A percentile compares a stretch with the other conserved stretches of the same genome.
Evolutionary conservation across 306 rosid species (phyloP).

Genomic region (Cicer bijugum): DNA sequence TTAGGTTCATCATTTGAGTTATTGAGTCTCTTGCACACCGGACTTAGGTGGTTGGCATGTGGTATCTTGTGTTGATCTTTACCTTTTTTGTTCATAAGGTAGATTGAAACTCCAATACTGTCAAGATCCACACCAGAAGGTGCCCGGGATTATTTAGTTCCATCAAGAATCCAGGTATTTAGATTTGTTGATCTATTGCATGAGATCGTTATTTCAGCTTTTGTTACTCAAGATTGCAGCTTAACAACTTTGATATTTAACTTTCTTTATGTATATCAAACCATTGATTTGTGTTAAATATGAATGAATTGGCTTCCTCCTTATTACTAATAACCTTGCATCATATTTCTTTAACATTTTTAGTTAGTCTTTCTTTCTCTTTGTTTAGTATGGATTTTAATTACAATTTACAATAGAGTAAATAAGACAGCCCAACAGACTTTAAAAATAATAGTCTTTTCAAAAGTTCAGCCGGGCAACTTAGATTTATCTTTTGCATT

Average conservation of each 20-base stretch:
- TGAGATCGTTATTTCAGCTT: constrained; percentile 23
- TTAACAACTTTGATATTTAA: constrained; percentile 10
- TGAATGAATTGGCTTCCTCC: constrained; percentile 25
- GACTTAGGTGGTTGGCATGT: constrained; percentile 33
- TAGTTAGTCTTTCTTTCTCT: neutral
- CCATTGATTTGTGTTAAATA: neutral
- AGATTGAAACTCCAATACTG: constrained; percentile 99
- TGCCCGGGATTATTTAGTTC: constrained; percentile 97
- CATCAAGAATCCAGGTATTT: constrained; percentile 94
- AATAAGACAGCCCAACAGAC: constrained; percentile 23
- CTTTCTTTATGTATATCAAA: neutral
- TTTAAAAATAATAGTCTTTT: constrained; percentile 25
- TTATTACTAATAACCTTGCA: neutral
- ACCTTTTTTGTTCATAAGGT: constrained; percentile 71
- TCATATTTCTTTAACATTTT: constrained; percentile 31
- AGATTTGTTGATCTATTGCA: constrained; percentile 36
- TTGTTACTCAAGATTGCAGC: neutral
- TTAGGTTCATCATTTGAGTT: constrained; percentile 33
- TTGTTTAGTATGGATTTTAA: constrained; percentile 11
- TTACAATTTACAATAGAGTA: neutral
- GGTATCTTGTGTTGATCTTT: constrained; percentile 52
- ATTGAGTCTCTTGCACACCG: constrained; percentile 1
- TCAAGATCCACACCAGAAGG: constrained; percentile 98
- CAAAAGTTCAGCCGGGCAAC: neutral
- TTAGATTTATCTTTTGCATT: constrained; percentile 6